Conservation (phyloP, 2,329 filamentous ascomycete genomes). For the Pleurostoma richardsiae region DNA sequence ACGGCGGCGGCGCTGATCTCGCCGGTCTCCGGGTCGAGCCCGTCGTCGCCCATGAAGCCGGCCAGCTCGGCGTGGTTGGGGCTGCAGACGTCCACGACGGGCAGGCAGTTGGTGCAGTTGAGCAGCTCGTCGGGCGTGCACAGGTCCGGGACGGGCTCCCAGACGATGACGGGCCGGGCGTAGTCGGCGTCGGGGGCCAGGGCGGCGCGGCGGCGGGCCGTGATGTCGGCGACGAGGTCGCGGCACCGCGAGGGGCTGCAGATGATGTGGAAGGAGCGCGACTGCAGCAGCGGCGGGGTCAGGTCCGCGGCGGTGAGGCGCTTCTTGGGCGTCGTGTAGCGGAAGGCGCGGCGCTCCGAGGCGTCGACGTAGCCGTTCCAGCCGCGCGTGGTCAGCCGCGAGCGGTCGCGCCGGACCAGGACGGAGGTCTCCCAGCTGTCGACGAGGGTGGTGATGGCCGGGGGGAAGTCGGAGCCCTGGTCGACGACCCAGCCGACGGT, state of each 20-base stretch:
- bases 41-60: conserved; percentile 67
- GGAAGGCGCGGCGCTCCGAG: conserved; percentile 69
- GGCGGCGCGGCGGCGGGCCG: conserved; percentile 44
- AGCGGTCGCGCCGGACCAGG: conserved; percentile 59
- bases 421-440: conserved; percentile 72
- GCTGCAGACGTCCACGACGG: conserved; percentile 57
- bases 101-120: conserved; percentile 59
- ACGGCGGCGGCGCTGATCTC: conserved; percentile 46
- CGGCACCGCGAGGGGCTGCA: conserved; percentile 76
- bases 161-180: conserved; percentile 70
- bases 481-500: conserved; percentile 89
- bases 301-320: conserved; percentile 73
- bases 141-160: conserved; percentile 91
- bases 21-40: conserved; percentile 49
- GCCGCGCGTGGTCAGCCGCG: conserved; percentile 76
- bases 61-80: conserved; percentile 91
- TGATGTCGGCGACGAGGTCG: conserved; percentile 68
- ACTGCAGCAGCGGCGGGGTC: conserved; percentile 58
- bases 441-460: conserved; percentile 57
- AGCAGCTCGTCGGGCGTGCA: conserved; percentile 67
- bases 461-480: conserved; percentile 80
- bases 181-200: conserved; percentile 13
- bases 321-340: conserved; percentile 81
- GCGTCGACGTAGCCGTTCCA: conserved; percentile 85
- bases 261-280: conserved; percentile 81